phyloP scores from a whole-genome alignment of 2,329 filamentous ascomycete genomes.

The Phyllosticta citrichinensis region DNA sequence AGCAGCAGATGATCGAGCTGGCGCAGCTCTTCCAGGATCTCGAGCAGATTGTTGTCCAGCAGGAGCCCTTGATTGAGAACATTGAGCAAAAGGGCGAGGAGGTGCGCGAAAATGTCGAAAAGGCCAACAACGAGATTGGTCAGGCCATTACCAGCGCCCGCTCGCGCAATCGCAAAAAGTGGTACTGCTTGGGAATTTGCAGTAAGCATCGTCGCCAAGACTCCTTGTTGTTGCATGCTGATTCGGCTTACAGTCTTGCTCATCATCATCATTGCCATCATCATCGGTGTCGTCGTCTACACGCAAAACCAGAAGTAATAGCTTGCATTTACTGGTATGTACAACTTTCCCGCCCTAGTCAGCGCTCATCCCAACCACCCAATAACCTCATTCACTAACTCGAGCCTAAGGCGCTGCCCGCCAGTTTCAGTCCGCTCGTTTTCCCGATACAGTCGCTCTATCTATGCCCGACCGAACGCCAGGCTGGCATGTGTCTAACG shows the following conservation, averaged over 20 bases:
- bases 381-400: neutral
- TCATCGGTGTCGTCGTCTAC: slow-evolving; percentile 27
- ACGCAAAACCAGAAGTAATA: slow-evolving; percentile 17
- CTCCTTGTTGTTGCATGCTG: neutral
- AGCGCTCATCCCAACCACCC: neutral
- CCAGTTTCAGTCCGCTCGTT: neutral
- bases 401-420: neutral
- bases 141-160: slow-evolving; percentile 74
- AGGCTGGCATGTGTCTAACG: neutral
- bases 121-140: slow-evolving; percentile 74
- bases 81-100: slow-evolving; percentile 85
- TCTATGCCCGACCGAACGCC: neutral
- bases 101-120: slow-evolving; percentile 71
- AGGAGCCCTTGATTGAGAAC: slow-evolving; percentile 67
- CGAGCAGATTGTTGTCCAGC: slow-evolving; percentile 74
- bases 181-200: slow-evolving; percentile 77
- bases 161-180: slow-evolving; percentile 71
- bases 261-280: slow-evolving; percentile 27
- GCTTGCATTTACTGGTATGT: neutral
- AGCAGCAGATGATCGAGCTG: slow-evolving; percentile 79
- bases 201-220: slow-evolving; percentile 4
- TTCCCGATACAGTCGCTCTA: neutral
- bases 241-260: slow-evolving; percentile 19
- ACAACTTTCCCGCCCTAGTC: neutral
- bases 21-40: slow-evolving; percentile 83